phyloP scores from a whole-genome alignment of 805 yeast species.

The Spathaspora boniae region DNA sequence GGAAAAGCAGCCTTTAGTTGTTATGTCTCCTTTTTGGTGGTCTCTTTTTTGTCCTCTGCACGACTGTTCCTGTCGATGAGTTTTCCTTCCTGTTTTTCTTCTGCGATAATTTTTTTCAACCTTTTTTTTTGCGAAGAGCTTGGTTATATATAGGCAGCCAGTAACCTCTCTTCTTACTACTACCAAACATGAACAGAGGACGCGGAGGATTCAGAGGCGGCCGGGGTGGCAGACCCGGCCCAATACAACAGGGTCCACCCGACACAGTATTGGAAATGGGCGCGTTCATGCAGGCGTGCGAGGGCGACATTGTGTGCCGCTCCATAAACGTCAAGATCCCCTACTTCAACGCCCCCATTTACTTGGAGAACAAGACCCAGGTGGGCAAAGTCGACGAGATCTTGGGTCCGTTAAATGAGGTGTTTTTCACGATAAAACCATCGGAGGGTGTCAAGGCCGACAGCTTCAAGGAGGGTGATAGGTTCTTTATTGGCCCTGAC shows the following conservation, averaged over 20 bases:
- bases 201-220: conserved; percentile 68
- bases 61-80: background rate
- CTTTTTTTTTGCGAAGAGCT: background rate
- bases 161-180: too few relatives aligned
- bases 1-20: background rate
- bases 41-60: background rate
- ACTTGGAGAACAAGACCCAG: conserved; percentile 91
- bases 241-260: conserved; percentile 90
- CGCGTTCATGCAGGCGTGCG: conserved; percentile 84
- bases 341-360: conserved; percentile 98
- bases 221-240: conserved; percentile 70
- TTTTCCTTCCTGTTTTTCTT: background rate
- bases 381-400: conserved; percentile 98
- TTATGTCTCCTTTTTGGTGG: too few relatives aligned
- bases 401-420: conserved; percentile 95
- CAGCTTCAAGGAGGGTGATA: conserved; percentile 93
- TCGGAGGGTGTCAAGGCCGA: conserved; percentile 93
- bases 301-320: conserved; percentile 95
- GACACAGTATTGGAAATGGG: conserved; percentile 96
- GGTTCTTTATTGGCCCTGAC: conserved; percentile 92
- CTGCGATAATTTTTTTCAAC: background rate
- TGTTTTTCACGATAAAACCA: conserved; percentile 95
- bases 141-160: too few relatives aligned
- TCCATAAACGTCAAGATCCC: conserved; percentile 93
- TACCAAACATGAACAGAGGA: conserved; percentile 57